Base-by-base conservation (phyloP, 768 basidiomycete species). In the Termitomyces sp. region DNA sequence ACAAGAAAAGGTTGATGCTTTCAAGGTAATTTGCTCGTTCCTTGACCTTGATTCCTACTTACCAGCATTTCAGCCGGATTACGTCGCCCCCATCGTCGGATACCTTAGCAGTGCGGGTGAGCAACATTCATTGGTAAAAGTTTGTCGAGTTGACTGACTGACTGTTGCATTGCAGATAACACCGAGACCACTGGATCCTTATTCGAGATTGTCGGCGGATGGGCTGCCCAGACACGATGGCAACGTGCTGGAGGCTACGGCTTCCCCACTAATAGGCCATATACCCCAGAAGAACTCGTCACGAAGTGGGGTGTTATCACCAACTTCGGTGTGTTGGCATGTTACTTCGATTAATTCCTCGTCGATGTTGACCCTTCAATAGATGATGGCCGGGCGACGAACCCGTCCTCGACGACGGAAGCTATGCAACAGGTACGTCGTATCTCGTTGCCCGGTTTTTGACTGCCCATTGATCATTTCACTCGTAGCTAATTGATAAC, bases 141-240 rank as follows among this genome's bases (percentile, higher is more conserved):
- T n/a, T 28, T n/a, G 38, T 20, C 20, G 22, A 8, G 35, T 7
- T 6, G 6, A 4, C 13, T 50, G n/a, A 40, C 28, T 62, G 39
- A 60, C 28, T 11, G 6, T 53, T 22, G n/a, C 9, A 64, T 54
- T 33, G 45, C 9, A 83, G 90, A 87, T 58, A 96, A 96, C 67
- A 79, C 81, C 18, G 83, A 87, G 40, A 87, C 86, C 8, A 84
- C 88, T 13, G 91, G 92, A 8, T 76, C 79, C 6, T 70, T 99
- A 54, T 96, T 96, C 72, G 96, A 98, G 73, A 84, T 94, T 44
- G 83, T 82, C 15, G 95, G 91, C 24, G 97, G 96, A 0, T 98
- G 94, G 92, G 90, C 90, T 3, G 92, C 92, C 1, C 87, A 95
- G 73, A 89, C 91, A 36, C 83, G 96, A 60, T 99, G 96, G 96